Evolutionary conservation across 148 eudicot species (phyloP), one percentile per base, ranked within the genome.

Genomic region (Amaranthus hypochondriacus): DNA sequence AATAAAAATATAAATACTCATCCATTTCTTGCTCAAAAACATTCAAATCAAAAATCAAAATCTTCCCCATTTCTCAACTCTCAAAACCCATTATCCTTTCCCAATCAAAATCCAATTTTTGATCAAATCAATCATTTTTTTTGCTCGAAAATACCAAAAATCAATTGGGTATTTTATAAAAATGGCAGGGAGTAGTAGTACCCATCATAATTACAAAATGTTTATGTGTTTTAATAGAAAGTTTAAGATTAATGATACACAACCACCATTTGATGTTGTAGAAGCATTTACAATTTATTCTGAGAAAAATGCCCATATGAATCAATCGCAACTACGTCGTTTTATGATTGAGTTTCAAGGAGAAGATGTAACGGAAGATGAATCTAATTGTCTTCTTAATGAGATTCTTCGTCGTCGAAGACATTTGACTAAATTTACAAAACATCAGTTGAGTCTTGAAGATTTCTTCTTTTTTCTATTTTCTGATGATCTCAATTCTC

Each of bases 401-500:
- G 64, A 78, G 5, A 84, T 92, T 48, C 60, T 81, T 4, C 77
- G 78, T 6, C 76, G 78, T 6, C 74, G 84, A 0, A 79, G 78
- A n/a, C 87, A 87, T 68, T 42, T 71, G 2, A 68, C 69, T 69
- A 79, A 73, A 73, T 76, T 69, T 44, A 18, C 72, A 13, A 77
- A 73, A 55, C 80, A 78, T 0, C 77, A 76, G 48, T 78, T 92
- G 76, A 75, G 79, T 10, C 80, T 89, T 15, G 92, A 90, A 9
- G 97, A 90, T 78, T 95, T 95, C 76, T 92, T 87, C 71, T 81
- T 69, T 15, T 92, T 62, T 60, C 83, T 95, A 9, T 90, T 90
- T 55, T 81, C 73, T 39, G 84, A 86, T 66, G 86, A 90, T 66
- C 88, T 92, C 56, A 95, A 95, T 82, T 81, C 79, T 48, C 90